Conservation (phyloP, 371 early-diverging fungal species). For the Haplosporangium sp. region DNA sequence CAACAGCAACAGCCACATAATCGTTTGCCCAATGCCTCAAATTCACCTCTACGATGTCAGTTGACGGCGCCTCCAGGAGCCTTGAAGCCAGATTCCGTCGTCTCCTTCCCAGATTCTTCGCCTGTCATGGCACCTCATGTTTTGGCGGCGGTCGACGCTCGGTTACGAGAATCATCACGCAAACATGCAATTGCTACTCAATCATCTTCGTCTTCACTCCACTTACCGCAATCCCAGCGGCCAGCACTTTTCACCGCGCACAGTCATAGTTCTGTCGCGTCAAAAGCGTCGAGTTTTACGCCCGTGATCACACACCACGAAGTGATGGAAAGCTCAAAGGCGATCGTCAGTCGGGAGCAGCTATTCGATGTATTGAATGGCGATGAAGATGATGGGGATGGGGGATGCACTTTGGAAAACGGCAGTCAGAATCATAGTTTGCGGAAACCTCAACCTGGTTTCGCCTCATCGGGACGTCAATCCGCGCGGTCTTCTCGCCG, state of each 20-base stretch:
- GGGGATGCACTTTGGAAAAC: background rate
- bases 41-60: no score
- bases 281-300: slow-evolving; percentile 8
- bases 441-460: slow-evolving; percentile 15
- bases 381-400: slow-evolving; percentile 22
- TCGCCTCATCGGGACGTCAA: slow-evolving; percentile 9
- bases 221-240: slow-evolving; percentile 4
- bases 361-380: slow-evolving; percentile 27
- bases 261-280: background rate
- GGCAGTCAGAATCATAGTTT: background rate
- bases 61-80: background rate
- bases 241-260: background rate
- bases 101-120: slow-evolving; percentile 24
- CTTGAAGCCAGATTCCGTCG: slow-evolving; percentile 29
- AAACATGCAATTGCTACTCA: slow-evolving; percentile 7
- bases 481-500: slow-evolving; percentile 26
- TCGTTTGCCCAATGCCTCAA: no score
- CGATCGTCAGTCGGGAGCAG: slow-evolving; percentile 28
- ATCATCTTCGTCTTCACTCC: slow-evolving; percentile 1
- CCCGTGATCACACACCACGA: slow-evolving; percentile 23
- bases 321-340: slow-evolving; percentile 15
- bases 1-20: no score
- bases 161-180: slow-evolving; percentile 18
- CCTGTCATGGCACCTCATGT: slow-evolving; percentile 40
- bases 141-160: slow-evolving; percentile 32